Evolutionary conservation across 2,329 filamentous ascomycete species (phyloP), one percentile per base, ranked within the genome.

Genomic region (Aspergillus japonicus): DNA sequence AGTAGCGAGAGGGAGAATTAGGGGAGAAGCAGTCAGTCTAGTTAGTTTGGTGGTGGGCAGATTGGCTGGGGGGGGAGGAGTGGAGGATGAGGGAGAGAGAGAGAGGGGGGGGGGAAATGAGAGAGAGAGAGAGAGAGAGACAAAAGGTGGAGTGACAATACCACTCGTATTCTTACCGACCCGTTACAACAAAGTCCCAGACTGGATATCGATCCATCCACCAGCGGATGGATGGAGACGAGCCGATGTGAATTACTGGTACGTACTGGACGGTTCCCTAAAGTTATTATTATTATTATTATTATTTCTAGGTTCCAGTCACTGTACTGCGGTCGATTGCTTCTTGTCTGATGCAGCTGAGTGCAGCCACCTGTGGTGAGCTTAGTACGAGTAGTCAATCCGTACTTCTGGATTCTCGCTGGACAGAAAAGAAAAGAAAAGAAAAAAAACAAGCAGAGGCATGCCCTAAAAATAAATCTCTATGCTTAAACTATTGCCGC

Each of bases 41-140:
- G 39, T 44, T 44, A 44, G 39, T 44, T 44, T 26, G n/a, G 39
- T 54, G 44, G 53, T 55, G 53, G 53, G 53, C 53, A 55, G 53
- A 55, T 48, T 29, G 53, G 39, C 39, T 54, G 44, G 31, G 26
- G 44, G 39, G 51, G 19, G 33, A 19, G 35, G 24, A 35, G 51
- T 26, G 8, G 31, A 24, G 33, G 39, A 16, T 16, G 35, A 29
- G 26, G 26, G 1, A 29, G 26, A 8, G 26, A 2, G 26, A 8
- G 26, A 29, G 26, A 1, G 7, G 3, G 26, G 8, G 26, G 8
- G 26, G 26, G 26, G 26, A 6, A 8, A 2, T 26, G 7, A 7
- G 26, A 26, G 26, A 6, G 23, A 23, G 23, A 6, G 23, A 23
- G 23, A 23, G 23, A 23, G 23, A 23, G 23, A 23, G 23, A 23